Conservation (phyloP, 345 rosid genomes). For the Clarkia xantiana region DNA sequence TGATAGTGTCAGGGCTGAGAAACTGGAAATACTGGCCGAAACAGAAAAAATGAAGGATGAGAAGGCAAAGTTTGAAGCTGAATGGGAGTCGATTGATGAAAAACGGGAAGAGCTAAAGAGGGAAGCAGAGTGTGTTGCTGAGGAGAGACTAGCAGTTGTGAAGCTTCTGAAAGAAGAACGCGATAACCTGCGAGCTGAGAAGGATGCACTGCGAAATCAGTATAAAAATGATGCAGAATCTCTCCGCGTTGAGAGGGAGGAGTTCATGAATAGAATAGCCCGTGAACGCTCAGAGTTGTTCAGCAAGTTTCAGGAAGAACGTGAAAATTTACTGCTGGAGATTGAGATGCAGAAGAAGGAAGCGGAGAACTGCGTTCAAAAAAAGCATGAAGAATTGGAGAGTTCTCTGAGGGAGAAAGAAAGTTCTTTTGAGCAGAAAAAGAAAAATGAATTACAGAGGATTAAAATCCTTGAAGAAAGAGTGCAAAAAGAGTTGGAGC, state of each 20-base stretch:
- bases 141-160: slow-evolving; percentile 49
- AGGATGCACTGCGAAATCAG: slow-evolving; percentile 51
- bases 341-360: slow-evolving; percentile 78
- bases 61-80: slow-evolving; percentile 74
- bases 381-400: slow-evolving; percentile 73
- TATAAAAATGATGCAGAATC: slow-evolving; percentile 45
- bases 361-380: slow-evolving; percentile 57
- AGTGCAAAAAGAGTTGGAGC: slow-evolving; percentile 58
- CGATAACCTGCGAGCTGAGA: slow-evolving; percentile 54
- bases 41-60: slow-evolving; percentile 62
- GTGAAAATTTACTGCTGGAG: slow-evolving; percentile 60
- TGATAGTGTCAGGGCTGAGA: slow-evolving; percentile 66
- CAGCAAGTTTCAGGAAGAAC: slow-evolving; percentile 73
- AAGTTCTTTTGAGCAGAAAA: slow-evolving; percentile 68
- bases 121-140: slow-evolving; percentile 40
- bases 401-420: slow-evolving; percentile 54
- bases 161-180: slow-evolving; percentile 73
- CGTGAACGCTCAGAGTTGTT: slow-evolving; percentile 77
- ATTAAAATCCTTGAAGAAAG: slow-evolving; percentile 52
- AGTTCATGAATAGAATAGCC: slow-evolving; percentile 67
- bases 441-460: slow-evolving; percentile 47
- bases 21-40: slow-evolving; percentile 59
- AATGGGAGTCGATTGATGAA: slow-evolving; percentile 94
- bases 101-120: slow-evolving; percentile 60
- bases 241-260: slow-evolving; percentile 66